phyloP scores from a whole-genome alignment of 1,284 basidiomycete species.

The Heliocybe sulcata region DNA sequence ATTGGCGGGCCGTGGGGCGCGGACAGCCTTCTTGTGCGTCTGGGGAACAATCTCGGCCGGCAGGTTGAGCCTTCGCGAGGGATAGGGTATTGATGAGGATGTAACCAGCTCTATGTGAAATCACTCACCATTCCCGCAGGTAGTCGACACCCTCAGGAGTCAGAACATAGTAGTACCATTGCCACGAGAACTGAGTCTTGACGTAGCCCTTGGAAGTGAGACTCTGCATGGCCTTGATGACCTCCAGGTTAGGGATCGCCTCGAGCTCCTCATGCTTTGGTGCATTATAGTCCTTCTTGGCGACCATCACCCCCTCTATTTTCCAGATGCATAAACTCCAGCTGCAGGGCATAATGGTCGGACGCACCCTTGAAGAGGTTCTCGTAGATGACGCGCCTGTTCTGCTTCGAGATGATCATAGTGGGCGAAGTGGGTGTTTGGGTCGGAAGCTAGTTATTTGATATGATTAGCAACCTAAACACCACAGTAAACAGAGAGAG shows the following conservation, averaged over 20 bases:
- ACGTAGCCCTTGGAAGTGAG: conserved; percentile 93
- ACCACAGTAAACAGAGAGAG: neutral
- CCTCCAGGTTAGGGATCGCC: conserved; percentile 88
- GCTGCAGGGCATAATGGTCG: neutral
- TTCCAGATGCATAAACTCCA: neutral
- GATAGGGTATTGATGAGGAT: neutral
- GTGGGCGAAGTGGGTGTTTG: conserved; percentile 39
- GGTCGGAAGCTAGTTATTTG: conserved; percentile 33
- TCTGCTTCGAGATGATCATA: conserved; percentile 85
- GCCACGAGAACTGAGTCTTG: conserved; percentile 98
- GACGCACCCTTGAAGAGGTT: conserved; percentile 93
- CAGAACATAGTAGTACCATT: conserved; percentile 92
- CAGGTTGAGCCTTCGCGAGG: conserved; percentile 72
- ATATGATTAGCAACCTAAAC: neutral
- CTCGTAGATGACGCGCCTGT: conserved; percentile 88
- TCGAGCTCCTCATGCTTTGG: conserved; percentile 97
- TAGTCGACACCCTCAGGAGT: conserved; percentile 94
- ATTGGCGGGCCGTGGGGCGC: conserved; percentile 64
- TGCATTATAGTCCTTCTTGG: conserved; percentile 98
- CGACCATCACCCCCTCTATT: conserved; percentile 94
- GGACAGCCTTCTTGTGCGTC: conserved; percentile 92
- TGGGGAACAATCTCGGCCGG: conserved; percentile 90
- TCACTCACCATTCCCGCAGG: conserved; percentile 84
- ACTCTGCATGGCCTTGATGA: conserved; percentile 99
- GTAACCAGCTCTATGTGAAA: no score